These are phyloP conservation scores for Xylaria digitata DNA, from an alignment of 2,329 filamentous ascomycete species.

Conservation along the genomic window DNA sequence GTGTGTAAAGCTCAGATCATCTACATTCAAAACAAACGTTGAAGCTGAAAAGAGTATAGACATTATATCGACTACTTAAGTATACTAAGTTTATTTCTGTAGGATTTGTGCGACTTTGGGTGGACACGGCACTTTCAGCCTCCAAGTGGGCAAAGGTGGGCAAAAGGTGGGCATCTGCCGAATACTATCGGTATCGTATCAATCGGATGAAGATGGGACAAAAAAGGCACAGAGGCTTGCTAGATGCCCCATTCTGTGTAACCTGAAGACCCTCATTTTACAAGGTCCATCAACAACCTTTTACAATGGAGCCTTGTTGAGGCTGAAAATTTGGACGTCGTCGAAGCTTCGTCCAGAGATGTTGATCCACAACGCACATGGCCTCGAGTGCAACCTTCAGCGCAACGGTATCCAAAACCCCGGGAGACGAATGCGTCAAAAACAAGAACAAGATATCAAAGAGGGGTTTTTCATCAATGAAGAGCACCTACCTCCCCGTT, in stretches of 20 bases:
- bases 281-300: conserved; percentile 42
- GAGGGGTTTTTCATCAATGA: not conserved
- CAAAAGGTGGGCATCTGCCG: conserved; percentile 38
- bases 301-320: conserved; percentile 42
- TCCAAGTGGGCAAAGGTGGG: conserved; percentile 38
- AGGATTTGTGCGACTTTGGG: conserved; percentile 48
- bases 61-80: conserved; percentile 18
- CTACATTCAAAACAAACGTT: conserved; percentile 4
- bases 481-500: not conserved
- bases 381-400: conserved; percentile 33
- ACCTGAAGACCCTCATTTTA: conserved; percentile 45
- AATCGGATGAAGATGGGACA: conserved; percentile 36
- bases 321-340: conserved; percentile 44
- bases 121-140: conserved; percentile 47
- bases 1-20: not conserved
- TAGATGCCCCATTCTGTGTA: conserved; percentile 48
- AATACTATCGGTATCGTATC: conserved; percentile 36
- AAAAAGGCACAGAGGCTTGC: conserved; percentile 39
- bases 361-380: conserved; percentile 44
- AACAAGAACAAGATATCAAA: not conserved
- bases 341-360: conserved; percentile 33
- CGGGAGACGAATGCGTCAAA: not conserved
- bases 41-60: not conserved
- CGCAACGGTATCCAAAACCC: conserved; percentile 17
- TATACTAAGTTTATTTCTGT: conserved; percentile 24